These are phyloP conservation scores for Cytospora chrysosperma DNA, from an alignment of 2,329 filamentous ascomycete species.

Conservation along the genomic window DNA sequence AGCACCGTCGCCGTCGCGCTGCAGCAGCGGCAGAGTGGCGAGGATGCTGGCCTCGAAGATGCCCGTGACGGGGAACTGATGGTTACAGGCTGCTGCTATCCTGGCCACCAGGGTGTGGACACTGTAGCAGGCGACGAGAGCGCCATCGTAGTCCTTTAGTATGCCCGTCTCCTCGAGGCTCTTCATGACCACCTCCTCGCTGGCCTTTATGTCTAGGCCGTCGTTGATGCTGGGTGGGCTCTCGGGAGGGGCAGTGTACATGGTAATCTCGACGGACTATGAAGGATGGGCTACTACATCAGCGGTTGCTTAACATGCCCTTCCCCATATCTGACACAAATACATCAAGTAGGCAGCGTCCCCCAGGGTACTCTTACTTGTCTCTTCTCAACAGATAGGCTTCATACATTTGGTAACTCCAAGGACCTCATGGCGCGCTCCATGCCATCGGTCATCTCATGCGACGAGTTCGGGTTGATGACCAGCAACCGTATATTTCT, in stretches of 20 bases:
- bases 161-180: slow-evolving; percentile 44
- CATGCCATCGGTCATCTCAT: slow-evolving; percentile 68
- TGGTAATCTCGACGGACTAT: slow-evolving; percentile 51
- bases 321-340: neutral
- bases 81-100: slow-evolving; percentile 39
- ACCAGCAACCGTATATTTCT: slow-evolving; percentile 57
- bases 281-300: neutral
- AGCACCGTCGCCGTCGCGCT: slow-evolving; percentile 30
- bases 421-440: slow-evolving; percentile 47
- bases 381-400: neutral
- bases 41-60: slow-evolving; percentile 86
- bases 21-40: slow-evolving; percentile 56
- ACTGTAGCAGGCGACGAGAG: slow-evolving; percentile 86
- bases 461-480: slow-evolving; percentile 77
- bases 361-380: too few species aligned
- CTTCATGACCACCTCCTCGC: slow-evolving; percentile 60
- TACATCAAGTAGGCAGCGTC: too few species aligned
- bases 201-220: slow-evolving; percentile 63
- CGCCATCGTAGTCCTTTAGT: slow-evolving; percentile 62
- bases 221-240: slow-evolving; percentile 78
- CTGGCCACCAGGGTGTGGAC: slow-evolving; percentile 72
- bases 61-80: slow-evolving; percentile 61
- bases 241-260: slow-evolving; percentile 63
- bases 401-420: slow-evolving; percentile 38
- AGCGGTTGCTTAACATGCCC: neutral